phyloP scores from a whole-genome alignment of 306 rosid genomes.

The Vigna nakashimae region DNA sequence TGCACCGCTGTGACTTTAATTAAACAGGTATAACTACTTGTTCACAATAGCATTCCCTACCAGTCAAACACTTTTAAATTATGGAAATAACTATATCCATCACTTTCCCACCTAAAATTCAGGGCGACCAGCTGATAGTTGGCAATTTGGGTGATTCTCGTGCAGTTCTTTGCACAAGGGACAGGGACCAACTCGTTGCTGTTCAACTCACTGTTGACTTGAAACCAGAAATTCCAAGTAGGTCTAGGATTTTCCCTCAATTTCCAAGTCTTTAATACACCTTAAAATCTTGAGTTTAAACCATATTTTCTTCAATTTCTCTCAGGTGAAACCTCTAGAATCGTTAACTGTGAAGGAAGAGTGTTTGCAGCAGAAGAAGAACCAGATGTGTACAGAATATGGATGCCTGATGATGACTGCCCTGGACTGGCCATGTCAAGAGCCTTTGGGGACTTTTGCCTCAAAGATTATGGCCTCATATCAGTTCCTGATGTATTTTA shows the following conservation, averaged over 20 bases:
- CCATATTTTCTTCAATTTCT: slow-evolving; percentile 11
- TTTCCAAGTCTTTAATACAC: slow-evolving; percentile 13
- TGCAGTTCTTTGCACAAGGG: slow-evolving; percentile 84
- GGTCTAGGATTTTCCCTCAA: slow-evolving; percentile 35
- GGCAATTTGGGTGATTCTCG: slow-evolving; percentile 96
- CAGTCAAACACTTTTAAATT: not conserved
- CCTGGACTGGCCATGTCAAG: slow-evolving; percentile 99
- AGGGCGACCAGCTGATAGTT: slow-evolving; percentile 77
- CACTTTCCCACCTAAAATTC: slow-evolving; percentile 33
- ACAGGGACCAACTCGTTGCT: slow-evolving; percentile 61
- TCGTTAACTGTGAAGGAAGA: slow-evolving; percentile 71
- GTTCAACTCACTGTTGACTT: slow-evolving; percentile 87
- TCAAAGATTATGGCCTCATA: slow-evolving; percentile 90
- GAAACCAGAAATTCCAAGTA: slow-evolving; percentile 85
- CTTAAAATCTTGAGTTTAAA: slow-evolving; percentile 4
- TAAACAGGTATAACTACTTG: slow-evolving; percentile 67
- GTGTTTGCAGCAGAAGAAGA: slow-evolving; percentile 74
- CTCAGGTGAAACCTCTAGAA: slow-evolving; percentile 92
- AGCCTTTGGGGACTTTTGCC: slow-evolving; percentile 93
- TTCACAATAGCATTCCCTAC: not conserved
- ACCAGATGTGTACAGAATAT: slow-evolving; percentile 79
- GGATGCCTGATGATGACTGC: slow-evolving; percentile 96
- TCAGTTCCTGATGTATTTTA: slow-evolving; percentile 74
- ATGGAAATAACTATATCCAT: slow-evolving; percentile 11
- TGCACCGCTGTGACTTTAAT: slow-evolving; percentile 81